Evolutionary conservation across 2,329 filamentous ascomycete species (phyloP), one percentile per base, ranked within the genome.

Genomic region (Alternaria alternata): DNA sequence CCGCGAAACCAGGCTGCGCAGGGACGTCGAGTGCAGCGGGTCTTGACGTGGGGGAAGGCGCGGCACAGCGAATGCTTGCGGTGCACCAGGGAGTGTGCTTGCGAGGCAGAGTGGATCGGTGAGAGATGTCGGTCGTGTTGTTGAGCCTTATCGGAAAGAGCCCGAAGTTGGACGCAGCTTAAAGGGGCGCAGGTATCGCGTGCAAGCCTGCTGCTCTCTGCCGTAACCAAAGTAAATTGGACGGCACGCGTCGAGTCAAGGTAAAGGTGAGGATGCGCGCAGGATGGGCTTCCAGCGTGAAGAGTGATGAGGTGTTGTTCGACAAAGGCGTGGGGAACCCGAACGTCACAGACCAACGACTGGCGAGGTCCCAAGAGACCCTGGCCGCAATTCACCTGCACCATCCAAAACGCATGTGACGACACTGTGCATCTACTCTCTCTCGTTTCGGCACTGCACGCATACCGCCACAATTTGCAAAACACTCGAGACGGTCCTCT

Each of bases 191-290:
- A 59, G 53, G 51, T 55, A 55, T 51, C 54, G 56, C 67, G 71
- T 73, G 68, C 57, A 47, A 57, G 67, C 66, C 68, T 64, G 63
- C 68, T 71, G 63, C 64, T 64, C 65, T 64, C 61, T 68, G 76
- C 79, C 74, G 78, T 81, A 60, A 62, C 75, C 79, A 80, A 80
- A 80, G 66, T 68, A 67, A 81, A 81, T 81, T 81, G 79, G 77
- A 81, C 79, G 76, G 78, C 77, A 62, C 60, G 68, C 64, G 72
- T 68, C 62, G 39, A 22, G 48, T 52, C 54, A 51, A 36, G 54
- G 54, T 39, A 56, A 41, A 52, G 61, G 58, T 54, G 57, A 38
- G 46, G 47, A 49, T 57, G 57, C 47, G 47, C 59, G 64, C 57
- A 58, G 61, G 61, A 63, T 48, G 57, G 46, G 43, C 57, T 54